Conservation (phyloP, 768 basidiomycete genomes). For the Vararia minispora region DNA sequence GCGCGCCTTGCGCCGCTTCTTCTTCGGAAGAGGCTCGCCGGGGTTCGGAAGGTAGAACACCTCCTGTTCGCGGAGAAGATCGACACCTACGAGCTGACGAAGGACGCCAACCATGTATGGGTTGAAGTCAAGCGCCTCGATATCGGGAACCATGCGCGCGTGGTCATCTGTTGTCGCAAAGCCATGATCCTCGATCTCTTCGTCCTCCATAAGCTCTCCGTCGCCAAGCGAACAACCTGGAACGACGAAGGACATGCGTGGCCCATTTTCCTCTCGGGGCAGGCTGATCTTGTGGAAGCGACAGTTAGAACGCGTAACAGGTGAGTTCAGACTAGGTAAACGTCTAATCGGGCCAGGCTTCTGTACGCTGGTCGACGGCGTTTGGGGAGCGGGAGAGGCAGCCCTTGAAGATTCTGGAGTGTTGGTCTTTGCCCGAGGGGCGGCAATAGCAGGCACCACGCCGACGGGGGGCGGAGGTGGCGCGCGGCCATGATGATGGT, state of each 20-base stretch:
- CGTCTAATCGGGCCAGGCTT: slow-evolving; percentile 6
- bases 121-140: slow-evolving; percentile 41
- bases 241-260: slow-evolving; percentile 50
- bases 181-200: slow-evolving; percentile 52
- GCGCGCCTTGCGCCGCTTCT: slow-evolving; percentile 6
- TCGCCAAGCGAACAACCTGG: slow-evolving; percentile 59
- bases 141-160: slow-evolving; percentile 29
- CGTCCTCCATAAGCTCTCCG: slow-evolving; percentile 39
- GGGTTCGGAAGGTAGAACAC: slow-evolving; percentile 48
- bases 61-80: slow-evolving; percentile 53
- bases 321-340: slow-evolving; percentile 24
- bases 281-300: slow-evolving; percentile 60
- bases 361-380: slow-evolving; percentile 2
- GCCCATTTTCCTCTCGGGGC: slow-evolving; percentile 40
- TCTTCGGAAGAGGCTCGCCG: slow-evolving; percentile 27
- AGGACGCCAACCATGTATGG: slow-evolving; percentile 44
- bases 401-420: slow-evolving; percentile 1
- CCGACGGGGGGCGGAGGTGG: slow-evolving; percentile 6
- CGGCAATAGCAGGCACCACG: slow-evolving; percentile 1
- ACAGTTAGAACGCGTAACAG: slow-evolving; percentile 58
- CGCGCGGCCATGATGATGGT: slow-evolving; percentile 19
- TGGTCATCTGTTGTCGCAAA: slow-evolving; percentile 42
- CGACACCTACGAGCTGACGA: slow-evolving; percentile 51
- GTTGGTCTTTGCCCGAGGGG: background rate
- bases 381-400: slow-evolving; percentile 6